phyloP scores from a whole-genome alignment of 352 stramenopile genomes.

The Phytopythium ostracodes region DNA sequence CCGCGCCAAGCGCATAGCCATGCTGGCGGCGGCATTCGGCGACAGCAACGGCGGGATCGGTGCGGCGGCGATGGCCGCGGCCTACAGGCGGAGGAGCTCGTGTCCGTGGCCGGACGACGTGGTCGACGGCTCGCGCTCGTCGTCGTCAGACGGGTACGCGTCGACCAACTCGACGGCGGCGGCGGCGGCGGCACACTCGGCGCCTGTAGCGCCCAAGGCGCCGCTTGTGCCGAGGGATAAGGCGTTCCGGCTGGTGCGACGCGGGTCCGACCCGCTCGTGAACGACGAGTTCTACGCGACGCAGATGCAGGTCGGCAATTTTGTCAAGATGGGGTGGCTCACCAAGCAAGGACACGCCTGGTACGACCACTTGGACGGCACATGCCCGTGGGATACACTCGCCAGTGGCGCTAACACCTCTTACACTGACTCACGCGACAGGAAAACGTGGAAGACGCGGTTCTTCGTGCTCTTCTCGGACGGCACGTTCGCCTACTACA shows the following conservation, averaged over 20 bases:
- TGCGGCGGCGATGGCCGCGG: conserved; percentile 8
- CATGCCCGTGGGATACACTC: too few relatives aligned
- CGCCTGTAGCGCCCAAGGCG: neutral
- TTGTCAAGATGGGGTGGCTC: conserved; percentile 81
- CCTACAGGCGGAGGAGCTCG: conserved; percentile 12
- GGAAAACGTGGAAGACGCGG: conserved; percentile 84
- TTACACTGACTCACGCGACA: too few relatives aligned
- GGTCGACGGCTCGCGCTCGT: conserved; percentile 8
- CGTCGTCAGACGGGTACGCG: conserved; percentile 14
- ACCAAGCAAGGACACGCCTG: conserved; percentile 82
- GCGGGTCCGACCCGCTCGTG: conserved; percentile 56
- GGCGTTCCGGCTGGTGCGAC: conserved; percentile 33
- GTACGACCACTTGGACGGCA: too few relatives aligned
- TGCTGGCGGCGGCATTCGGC: conserved; percentile 25
- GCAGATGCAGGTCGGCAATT: conserved; percentile 65
- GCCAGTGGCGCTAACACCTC: too few relatives aligned
- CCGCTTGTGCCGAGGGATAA: conserved; percentile 30
- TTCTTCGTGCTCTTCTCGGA: conserved; percentile 85
- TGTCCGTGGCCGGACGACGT: conserved; percentile 1
- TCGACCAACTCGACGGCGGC: conserved; percentile 11
- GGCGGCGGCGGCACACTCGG: too few relatives aligned
- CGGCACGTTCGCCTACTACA: conserved; percentile 83
- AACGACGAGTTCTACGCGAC: conserved; percentile 69
- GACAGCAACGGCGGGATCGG: neutral
- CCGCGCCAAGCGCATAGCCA: conserved; percentile 14